These are phyloP conservation scores for Neoarthrinium moseri DNA, from an alignment of 2,329 filamentous ascomycete species.

Conservation along the genomic window DNA sequence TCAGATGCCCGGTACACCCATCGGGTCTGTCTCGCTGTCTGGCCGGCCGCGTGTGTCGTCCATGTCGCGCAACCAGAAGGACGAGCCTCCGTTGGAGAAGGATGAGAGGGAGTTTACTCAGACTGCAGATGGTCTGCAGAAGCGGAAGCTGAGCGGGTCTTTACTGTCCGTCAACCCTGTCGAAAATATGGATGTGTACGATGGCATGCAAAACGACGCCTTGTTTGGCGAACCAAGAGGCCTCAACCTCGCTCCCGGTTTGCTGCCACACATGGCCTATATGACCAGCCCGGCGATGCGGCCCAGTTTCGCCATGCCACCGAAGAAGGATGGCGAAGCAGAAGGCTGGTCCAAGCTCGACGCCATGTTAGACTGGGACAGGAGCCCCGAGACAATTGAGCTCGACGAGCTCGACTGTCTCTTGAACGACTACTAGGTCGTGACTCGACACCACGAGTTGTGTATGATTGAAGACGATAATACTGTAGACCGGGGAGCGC, in stretches of 20 bases:
- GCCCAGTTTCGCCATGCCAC: conserved; percentile 41
- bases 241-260: conserved; percentile 27
- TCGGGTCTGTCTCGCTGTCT: conserved; percentile 53
- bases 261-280: conserved; percentile 38
- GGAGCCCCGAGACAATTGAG: conserved; percentile 84
- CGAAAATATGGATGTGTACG: conserved; percentile 38
- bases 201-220: conserved; percentile 46
- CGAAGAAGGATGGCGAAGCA: conserved; percentile 38
- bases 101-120: conserved; percentile 97
- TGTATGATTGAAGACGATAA: conserved; percentile 8
- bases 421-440: conserved; percentile 67
- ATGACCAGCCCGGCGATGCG: conserved; percentile 57
- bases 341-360: conserved; percentile 46
- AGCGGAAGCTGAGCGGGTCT: conserved; percentile 56
- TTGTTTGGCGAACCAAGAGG: conserved; percentile 48
- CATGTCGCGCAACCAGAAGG: conserved; percentile 61
- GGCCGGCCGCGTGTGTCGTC: conserved; percentile 32
- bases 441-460: not conserved
- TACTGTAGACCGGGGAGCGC: not conserved
- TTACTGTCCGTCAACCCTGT: conserved; percentile 33
- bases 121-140: conserved; percentile 82
- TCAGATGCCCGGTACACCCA: conserved; percentile 59
- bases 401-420: conserved; percentile 90
- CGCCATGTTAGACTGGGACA: conserved; percentile 55
- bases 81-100: conserved; percentile 85